Evolutionary conservation across 1,284 basidiomycete genomes (phyloP), one percentile per base, ranked within the genome.

Genomic region (Inonotus hispidus): DNA sequence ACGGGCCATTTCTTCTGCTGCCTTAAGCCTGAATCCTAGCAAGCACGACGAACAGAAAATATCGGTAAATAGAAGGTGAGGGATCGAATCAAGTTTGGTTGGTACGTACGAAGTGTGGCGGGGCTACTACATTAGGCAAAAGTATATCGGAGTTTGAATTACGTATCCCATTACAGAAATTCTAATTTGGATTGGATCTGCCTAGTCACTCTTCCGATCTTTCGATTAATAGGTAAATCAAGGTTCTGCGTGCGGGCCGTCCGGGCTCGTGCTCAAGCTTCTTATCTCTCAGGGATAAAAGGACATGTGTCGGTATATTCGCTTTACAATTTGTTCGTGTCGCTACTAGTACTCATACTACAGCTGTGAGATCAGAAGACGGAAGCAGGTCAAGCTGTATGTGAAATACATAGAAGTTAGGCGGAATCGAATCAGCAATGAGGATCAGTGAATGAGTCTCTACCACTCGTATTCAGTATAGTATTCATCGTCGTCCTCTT

Each of bases 1-100:
- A 54, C 65, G 64, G 6, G 45, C 61, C 63, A 66, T 66, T 39
- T 13, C 38, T 45, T 21, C 39, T 21, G 2, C 49, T 14, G 29
- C 14, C n/a, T 32, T 38, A 11, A 59, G 32, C 16, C 39, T 7
- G 3, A 32, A n/a, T 29, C 35, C 19, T 19, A n/a, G 13, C 38
- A 19, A 21, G 25, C 23, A 19, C n/a, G 53, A 4, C 11, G 37
- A 3, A 10, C 27, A 7, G 7, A 27, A 52, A 35, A 52, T 35
- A 14, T 11, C 13, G 14, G 32, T 16, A 19, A 27, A 52, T 32
- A 37, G 16, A 50, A 25, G 21, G 32, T 52, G 21, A 50, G 23
- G 49, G 45, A 4, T 38, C 29, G 32, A 38, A 50, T 32, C 57
- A 58, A 38, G 57, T 49, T 58, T 58, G 57, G 41, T 58, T 58